These are phyloP conservation scores for Saccharum officinarum DNA, from an alignment of 176 grass and related monocot genomes.

Conservation along the genomic window DNA sequence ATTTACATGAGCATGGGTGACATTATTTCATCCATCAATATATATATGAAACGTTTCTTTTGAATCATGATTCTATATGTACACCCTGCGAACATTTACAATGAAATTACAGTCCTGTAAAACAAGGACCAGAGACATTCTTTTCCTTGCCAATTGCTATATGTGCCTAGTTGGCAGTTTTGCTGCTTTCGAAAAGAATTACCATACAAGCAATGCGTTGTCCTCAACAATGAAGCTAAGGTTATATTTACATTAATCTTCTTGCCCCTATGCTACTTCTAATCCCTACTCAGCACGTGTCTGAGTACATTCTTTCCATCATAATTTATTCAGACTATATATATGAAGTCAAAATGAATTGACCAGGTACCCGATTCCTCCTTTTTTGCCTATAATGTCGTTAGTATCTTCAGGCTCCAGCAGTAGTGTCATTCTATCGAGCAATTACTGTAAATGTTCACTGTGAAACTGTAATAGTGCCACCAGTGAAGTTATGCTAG, in stretches of 20 bases:
- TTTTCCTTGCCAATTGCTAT: background rate
- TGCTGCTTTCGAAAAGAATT: conserved; percentile 9
- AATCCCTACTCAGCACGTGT: conserved; percentile 22
- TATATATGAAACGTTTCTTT: background rate
- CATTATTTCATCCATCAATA: background rate
- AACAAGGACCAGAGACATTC: background rate
- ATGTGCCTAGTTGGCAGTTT: background rate
- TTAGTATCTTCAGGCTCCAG: conserved; percentile 25
- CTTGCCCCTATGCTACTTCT: background rate
- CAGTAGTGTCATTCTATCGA: background rate
- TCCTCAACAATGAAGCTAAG: conserved; percentile 15
- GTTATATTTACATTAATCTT: conserved; percentile 21
- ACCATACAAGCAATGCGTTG: background rate
- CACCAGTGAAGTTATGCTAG: conserved; percentile 49
- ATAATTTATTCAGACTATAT: conserved; percentile 18
- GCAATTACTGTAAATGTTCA: background rate
- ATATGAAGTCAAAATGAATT: conserved; percentile 16
- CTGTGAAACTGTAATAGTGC: background rate
- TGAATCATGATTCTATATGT: background rate
- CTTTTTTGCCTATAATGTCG: background rate
- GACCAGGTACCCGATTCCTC: background rate
- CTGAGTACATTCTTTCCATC: conserved; percentile 7
- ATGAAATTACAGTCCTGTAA: background rate
- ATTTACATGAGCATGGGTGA: background rate
- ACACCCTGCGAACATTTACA: background rate